Conservation (phyloP, 225 moss, liverwort and hornwort genomes). For the Polytrichum formosum region DNA sequence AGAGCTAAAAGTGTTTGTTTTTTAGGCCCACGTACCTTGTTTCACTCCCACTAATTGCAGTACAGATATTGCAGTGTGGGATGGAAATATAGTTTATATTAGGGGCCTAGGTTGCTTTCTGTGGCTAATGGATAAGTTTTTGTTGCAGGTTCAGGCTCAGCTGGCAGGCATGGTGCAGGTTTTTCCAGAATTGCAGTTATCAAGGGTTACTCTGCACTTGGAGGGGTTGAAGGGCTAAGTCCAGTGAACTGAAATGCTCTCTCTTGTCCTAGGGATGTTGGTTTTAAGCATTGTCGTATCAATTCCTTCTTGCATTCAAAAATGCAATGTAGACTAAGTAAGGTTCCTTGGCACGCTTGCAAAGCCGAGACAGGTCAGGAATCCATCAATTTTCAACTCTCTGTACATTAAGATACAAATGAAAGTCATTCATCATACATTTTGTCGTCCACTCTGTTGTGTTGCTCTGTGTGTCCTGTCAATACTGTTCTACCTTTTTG, state of each 20-base stretch:
- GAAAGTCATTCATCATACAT: too few species aligned
- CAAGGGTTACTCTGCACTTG: neutral
- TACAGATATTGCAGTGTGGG: too few species aligned
- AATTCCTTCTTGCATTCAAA: neutral
- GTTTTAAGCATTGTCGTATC: neutral
- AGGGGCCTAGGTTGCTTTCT: neutral
- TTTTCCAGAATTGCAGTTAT: too few species aligned
- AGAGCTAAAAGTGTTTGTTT: too few species aligned
- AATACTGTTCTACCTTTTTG: too few species aligned
- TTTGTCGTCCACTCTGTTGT: too few species aligned
- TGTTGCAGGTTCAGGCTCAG: too few species aligned
- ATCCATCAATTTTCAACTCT: conserved; percentile 3
- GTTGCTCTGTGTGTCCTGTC: too few species aligned
- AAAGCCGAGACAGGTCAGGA: conserved; percentile 3
- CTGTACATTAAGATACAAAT: conserved; percentile 3
- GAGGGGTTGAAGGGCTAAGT: neutral
- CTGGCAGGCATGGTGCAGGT: too few species aligned
- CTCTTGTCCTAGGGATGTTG: neutral
- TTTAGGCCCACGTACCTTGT: too few species aligned
- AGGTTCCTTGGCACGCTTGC: neutral
- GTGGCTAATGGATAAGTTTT: neutral
- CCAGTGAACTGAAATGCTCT: neutral
- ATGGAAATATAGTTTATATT: too few species aligned
- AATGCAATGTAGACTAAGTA: neutral
- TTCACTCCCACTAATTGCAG: too few species aligned